These are phyloP conservation scores for Pseudocercospora ulei DNA, from an alignment of 2,329 filamentous ascomycete species.

Conservation along the genomic window DNA sequence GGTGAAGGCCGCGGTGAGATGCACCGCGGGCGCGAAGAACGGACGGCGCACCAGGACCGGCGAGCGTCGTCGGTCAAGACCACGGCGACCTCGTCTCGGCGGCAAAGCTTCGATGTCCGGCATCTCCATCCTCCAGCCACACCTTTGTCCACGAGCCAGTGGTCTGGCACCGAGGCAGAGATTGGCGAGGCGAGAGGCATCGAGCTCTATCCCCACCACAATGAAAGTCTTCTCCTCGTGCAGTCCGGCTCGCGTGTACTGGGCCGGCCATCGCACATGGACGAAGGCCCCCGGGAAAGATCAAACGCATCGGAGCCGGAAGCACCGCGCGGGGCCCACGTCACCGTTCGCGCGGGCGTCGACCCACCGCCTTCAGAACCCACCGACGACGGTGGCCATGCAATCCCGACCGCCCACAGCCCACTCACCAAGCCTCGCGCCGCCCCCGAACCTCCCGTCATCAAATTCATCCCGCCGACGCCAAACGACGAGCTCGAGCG, in stretches of 20 bases:
- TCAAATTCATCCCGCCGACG: conserved; percentile 49
- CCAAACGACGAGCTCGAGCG: conserved; percentile 42
- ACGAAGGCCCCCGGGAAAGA: conserved; percentile 6
- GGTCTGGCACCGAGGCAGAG: conserved; percentile 38
- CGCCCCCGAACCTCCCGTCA: conserved; percentile 49
- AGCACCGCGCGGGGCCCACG: conserved; percentile 11
- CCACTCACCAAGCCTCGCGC: conserved; percentile 51
- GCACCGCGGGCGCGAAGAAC: conserved; percentile 1
- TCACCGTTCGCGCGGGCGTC: conserved; percentile 19
- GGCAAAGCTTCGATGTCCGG: conserved; percentile 24
- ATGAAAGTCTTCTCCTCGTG: conserved; percentile 55
- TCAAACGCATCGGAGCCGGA: conserved; percentile 2
- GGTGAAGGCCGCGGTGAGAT: not conserved
- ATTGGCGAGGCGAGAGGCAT: conserved; percentile 54
- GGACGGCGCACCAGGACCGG: conserved; percentile 9
- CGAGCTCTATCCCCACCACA: conserved; percentile 54
- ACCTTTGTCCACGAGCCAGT: conserved; percentile 24
- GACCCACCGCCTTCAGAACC: conserved; percentile 13
- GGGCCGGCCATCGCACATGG: not conserved
- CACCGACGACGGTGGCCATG: conserved; percentile 12
- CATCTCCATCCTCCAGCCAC: conserved; percentile 24
- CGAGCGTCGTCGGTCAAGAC: conserved; percentile 17
- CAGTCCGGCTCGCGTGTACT: conserved; percentile 37
- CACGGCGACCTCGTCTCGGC: conserved; percentile 18
- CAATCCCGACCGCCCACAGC: conserved; percentile 41